Evolutionary conservation across 2,329 filamentous ascomycete genomes (phyloP).

Genomic region (Fonsecaea erecta): DNA sequence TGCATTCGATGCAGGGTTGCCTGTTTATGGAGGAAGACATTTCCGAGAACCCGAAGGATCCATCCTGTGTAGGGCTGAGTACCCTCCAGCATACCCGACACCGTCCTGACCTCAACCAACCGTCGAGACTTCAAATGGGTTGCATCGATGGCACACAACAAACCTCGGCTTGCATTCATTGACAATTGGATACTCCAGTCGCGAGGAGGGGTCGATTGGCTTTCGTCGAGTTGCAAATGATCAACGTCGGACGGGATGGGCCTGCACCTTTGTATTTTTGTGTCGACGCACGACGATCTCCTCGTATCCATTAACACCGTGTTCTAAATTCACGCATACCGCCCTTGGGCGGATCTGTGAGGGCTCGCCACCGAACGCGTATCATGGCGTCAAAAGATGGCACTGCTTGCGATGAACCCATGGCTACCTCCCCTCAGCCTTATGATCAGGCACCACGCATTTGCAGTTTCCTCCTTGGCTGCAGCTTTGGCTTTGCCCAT

Average conservation of each 20-base stretch:
- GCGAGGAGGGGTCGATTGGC: background rate
- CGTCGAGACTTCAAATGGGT: background rate
- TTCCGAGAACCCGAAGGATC: background rate
- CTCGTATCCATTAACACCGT: background rate
- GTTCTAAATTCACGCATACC: constrained; percentile 7
- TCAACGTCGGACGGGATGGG: background rate
- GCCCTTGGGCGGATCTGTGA: background rate
- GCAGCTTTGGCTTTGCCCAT: background rate
- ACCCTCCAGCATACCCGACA: background rate
- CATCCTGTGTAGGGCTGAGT: constrained; percentile 8
- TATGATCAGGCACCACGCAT: constrained; percentile 8
- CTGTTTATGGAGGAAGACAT: background rate
- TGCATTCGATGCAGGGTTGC: background rate
- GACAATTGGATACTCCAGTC: background rate
- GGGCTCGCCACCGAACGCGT: background rate
- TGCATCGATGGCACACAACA: background rate
- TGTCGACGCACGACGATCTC: constrained; percentile 3
- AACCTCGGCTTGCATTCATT: background rate
- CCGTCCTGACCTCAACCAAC: background rate
- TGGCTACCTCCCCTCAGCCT: background rate
- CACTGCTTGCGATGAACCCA: background rate
- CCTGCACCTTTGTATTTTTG: constrained; percentile 16
- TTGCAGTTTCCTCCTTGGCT: constrained; percentile 13
- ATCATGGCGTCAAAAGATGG: background rate
- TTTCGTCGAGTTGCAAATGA: background rate